Evolutionary conservation across 2,329 filamentous ascomycete species (phyloP), one percentile per base, ranked within the genome.

Genomic region (Ophiocordyceps polyrhachis-furcata): DNA sequence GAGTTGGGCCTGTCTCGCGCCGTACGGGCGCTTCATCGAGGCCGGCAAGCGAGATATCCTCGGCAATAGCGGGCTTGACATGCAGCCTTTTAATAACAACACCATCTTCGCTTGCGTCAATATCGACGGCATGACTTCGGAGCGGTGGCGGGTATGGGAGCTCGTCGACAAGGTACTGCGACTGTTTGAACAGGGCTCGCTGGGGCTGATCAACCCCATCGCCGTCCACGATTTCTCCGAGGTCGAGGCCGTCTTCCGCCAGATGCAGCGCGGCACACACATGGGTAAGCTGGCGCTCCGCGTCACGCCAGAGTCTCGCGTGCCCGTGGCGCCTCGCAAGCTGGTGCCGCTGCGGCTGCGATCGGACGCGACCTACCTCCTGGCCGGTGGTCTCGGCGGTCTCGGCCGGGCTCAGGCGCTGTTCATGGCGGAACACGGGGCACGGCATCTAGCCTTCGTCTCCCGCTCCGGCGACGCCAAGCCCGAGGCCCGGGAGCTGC

Each of bases 301-400:
- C 12, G 15, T 40, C n/a, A 25, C 19, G 11, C 14, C 41, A 23
- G 19, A 35, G 4, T 20, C 32, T 3, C 13, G n/a, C 20, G 45
- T 25, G n/a, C 29, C 40, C 15, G 31, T 45, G n/a, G 29, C 23
- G 14, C 40, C 29, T 29, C 40, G 12, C 13, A 43, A 40, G 23
- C 12, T 19, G 6, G 25, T 20, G n/a, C 5, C 40, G 4, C 17
- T 31, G 3, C 7, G 15, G 3, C 38, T 46, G 1, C 17, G 28
- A 14, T 28, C 45, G 5, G 35, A 44, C 4, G 43, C 29, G 1
- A 42, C 45, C 19, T 46, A 46, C 17, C 17, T 44, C 0, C 15
- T 46, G 4, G 42, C 38, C 19, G 42, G 45, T 14, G 45, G 45
- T 13, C 37, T 46, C 15, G 44, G 44, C 9, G 44, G 44, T 2